Evolutionary conservation across 352 stramenopile genomes (phyloP), one percentile per base, ranked within the genome.

Genomic region (Discostella stelligera): DNA sequence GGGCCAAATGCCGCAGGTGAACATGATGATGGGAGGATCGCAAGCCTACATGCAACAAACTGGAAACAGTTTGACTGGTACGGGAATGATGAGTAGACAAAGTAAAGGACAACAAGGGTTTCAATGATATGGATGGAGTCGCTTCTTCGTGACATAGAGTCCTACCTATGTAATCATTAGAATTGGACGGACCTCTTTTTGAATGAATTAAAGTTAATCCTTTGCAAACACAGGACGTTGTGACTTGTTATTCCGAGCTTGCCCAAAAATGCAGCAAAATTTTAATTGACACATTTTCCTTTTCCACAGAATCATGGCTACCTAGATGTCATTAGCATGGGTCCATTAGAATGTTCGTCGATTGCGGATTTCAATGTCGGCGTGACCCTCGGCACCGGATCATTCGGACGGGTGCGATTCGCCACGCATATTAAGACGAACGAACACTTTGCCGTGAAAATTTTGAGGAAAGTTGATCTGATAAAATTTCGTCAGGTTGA

Each of bases 401-500:
- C 95, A 11, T 98, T 98, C 82, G 96, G 96, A 3, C 93, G 96
- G n/a, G 96, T 98, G 67, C 92, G 95, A 76, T 97, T 98, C 73
- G 94, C 93, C 3, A 98, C 95, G 2, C 96, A 98, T 85, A 98
- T 96, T 87, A 90, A 95, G 61, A 66, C 73, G 27, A 65, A 75
- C 0, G 21, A 70, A 52, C 41, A 74, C 25, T 80, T 94, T 92
- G 96, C 96, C 46, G 98, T 98, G 66, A 99, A 99, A 88, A 98
- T 98, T 69, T 80, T 99, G 32, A 98, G 98, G 86, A 99, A 99
- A 73, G 89, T 91, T 10, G 96, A 98, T 79, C 96, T 99, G 76
- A 96, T 98, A 59, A 93, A 95, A 25, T 85, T 98, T 70, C 94
- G 98, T 67, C 96, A 99, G 89, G 95, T 98, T 6, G 96, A 98